Conservation (phyloP, 257 asterid species). For the Solanum raphanifolium region DNA sequence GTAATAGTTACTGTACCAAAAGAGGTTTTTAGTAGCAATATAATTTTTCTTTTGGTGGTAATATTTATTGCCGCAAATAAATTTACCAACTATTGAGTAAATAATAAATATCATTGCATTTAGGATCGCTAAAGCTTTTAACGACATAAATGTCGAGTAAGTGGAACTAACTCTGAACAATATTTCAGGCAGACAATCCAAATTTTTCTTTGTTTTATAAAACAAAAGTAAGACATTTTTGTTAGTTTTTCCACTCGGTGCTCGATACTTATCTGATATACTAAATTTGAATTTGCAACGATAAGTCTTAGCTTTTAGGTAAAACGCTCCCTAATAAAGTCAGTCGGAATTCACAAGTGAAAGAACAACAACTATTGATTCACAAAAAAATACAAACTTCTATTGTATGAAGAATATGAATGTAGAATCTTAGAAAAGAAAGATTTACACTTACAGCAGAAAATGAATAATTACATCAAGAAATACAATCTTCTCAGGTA, state of each 20-base stretch:
- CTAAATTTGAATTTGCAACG: no score
- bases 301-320: rapidly evolving
- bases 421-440: background rate
- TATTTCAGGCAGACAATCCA: background rate
- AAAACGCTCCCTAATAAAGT: background rate
- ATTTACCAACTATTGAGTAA: background rate
- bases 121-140: no score
- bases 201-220: no score
- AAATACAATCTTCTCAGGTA: background rate
- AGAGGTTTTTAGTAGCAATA: background rate
- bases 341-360: background rate
- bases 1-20: background rate
- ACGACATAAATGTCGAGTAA: no score
- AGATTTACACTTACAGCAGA: background rate
- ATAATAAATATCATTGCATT: no score
- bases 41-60: background rate
- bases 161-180: background rate
- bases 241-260: no score
- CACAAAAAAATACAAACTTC: background rate
- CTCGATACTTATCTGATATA: no score
- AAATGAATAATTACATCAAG: background rate
- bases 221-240: no score
- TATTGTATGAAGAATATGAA: background rate
- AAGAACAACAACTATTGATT: background rate
- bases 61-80: background rate